A percentile compares a stretch with the other conserved stretches of the same genome.
Conservation (phyloP, 805 yeast genomes). For the Metschnikowia santaceciliae region DNA sequence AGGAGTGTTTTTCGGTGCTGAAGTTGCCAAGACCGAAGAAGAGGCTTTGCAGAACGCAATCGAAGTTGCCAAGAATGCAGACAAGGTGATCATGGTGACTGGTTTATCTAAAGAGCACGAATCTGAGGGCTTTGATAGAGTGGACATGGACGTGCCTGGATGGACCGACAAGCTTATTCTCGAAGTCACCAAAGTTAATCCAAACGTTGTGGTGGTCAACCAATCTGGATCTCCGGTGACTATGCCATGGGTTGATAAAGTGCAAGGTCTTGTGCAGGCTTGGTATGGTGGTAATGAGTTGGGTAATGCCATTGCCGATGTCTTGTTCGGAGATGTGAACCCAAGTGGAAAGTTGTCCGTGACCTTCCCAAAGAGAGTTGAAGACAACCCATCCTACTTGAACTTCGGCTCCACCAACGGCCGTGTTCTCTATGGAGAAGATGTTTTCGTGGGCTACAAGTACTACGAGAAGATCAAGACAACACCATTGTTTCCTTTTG, state of each 20-base stretch:
- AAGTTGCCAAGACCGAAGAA: conserved; percentile 17
- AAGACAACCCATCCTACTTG: conserved; percentile 29
- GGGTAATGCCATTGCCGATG: conserved; percentile 32
- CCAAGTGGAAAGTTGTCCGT: conserved; percentile 29
- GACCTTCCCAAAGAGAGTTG: conserved; percentile 22
- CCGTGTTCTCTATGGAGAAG: conserved; percentile 32
- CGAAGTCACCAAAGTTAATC: conserved; percentile 26
- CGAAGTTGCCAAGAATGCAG: conserved; percentile 23
- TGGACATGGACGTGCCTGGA: conserved; percentile 28
- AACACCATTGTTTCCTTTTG: conserved; percentile 31
- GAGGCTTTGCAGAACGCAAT: conserved; percentile 26
- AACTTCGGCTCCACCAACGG: conserved; percentile 29
- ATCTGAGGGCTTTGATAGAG: conserved; percentile 29
- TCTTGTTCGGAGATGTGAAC: conserved; percentile 29
- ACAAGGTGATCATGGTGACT: conserved; percentile 27
- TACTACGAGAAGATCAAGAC: conserved; percentile 27
- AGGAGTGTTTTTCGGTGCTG: conserved; percentile 27
- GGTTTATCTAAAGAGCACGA: conserved; percentile 31
- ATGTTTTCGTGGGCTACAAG: conserved; percentile 30
- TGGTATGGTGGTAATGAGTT: conserved; percentile 36
- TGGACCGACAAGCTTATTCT: conserved; percentile 23
- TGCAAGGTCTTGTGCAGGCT: conserved; percentile 27
- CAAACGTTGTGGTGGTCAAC: conserved; percentile 29
- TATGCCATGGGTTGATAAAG: conserved; percentile 28
- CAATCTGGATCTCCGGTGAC: conserved; percentile 33